Percentiles rank a stretch among this genome's conserved stretches.
These are phyloP conservation scores for Ceratopteris richardii DNA, from an alignment of 75 land plant species.

Conservation along the genomic window DNA sequence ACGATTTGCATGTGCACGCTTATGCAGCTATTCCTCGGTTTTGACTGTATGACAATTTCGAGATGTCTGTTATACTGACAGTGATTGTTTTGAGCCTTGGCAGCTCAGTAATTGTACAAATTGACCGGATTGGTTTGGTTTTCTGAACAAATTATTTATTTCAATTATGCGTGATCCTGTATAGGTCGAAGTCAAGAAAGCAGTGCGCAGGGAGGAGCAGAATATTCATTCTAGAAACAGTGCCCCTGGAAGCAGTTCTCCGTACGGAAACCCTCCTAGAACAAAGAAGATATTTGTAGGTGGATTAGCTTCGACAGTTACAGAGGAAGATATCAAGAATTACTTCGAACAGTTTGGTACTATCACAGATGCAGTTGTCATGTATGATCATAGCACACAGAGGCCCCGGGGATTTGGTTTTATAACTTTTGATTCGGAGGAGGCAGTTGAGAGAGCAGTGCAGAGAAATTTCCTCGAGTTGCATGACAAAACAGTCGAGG, in stretches of 20 bases:
- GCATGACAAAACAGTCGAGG: conserved; percentile 75
- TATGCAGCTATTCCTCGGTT: too few species aligned
- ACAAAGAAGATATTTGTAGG: conserved; percentile 90
- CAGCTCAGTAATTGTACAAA: too few species aligned
- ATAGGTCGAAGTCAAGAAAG: conserved; percentile 42
- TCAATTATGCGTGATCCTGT: neutral
- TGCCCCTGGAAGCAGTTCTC: conserved; percentile 3
- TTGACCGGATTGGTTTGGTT: too few species aligned
- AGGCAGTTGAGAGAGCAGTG: conserved; percentile 70
- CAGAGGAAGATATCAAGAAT: conserved; percentile 66
- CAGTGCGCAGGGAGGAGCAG: conserved; percentile 42
- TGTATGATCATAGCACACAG: conserved; percentile 75
- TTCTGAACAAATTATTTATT: too few species aligned
- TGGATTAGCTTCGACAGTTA: conserved; percentile 58
- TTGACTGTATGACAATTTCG: too few species aligned
- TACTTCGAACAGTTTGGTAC: conserved; percentile 76
- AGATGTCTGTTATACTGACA: too few species aligned
- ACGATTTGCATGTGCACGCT: too few species aligned
- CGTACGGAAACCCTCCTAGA: conserved; percentile 18
- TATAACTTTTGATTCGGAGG: conserved; percentile 77
- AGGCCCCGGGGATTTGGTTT: conserved; percentile 92
- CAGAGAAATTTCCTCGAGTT: conserved; percentile 78
- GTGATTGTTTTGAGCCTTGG: too few species aligned
- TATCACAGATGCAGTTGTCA: conserved; percentile 81
- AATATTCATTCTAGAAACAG: conserved; percentile 24